Evolutionary conservation across 148 eudicot genomes (phyloP), one percentile per base, ranked within the genome.

Genomic region (Nepenthes gracilis): DNA sequence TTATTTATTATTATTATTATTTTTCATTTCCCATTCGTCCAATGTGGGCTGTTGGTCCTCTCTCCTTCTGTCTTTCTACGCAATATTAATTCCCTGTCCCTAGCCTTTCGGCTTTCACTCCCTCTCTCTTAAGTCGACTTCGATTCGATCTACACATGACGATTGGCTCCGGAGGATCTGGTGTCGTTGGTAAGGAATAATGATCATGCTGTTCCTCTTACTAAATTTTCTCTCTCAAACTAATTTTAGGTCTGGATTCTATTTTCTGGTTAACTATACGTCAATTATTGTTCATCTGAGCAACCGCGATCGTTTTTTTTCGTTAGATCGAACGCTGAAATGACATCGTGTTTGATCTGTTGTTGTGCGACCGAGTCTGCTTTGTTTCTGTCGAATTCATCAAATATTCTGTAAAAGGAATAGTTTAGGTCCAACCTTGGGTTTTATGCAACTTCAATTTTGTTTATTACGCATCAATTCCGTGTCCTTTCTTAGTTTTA

Each of bases 91-190:
- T n/a, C 55, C 15, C 55, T 11, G 55, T 52, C 23, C 15, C 55
- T 11, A 12, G 1, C 32, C 66, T 38, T 35, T 54, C 57, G 45
- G 66, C 11, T 60, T 43, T 62, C 63, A 5, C 35, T 53, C 2
- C 48, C 45, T 47, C 13, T 40, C 43, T 40, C 3, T 40, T 40
- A 3, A 40, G 3, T 40, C 7, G 45, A n/a, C n/a, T n/a, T n/a
- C n/a, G 36, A 4, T 45, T 54, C 13, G 67, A 53, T 55, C 67
- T 54, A 35, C 33, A 33, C 35, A 72, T 72, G 76, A 72, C 76
- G 47, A 72, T 67, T 45, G 76, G 76, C 33, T 62, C 76, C 13
- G 76, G 67, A 58, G 76, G 76, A 67, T 72, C 71, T 57, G 62
- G 76, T 52, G 69, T 73, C 35, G 77, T 73, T 35, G 77, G 77